phyloP scores from a whole-genome alignment of 2,329 filamentous ascomycete species.

The Monosporascus sp. region DNA sequence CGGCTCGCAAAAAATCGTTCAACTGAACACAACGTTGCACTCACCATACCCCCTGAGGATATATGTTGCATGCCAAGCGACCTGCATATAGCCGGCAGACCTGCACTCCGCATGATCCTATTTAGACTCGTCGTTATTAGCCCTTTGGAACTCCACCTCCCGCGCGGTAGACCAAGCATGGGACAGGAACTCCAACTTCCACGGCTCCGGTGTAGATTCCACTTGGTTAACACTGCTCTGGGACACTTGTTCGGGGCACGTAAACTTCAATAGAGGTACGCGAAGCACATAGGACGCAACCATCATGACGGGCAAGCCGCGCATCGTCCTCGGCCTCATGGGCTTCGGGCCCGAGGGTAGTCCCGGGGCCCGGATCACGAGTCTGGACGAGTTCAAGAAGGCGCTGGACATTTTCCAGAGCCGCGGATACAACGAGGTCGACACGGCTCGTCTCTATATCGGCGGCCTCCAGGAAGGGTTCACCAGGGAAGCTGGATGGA shows the following conservation, averaged over 20 bases:
- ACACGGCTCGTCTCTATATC: constrained; percentile 75
- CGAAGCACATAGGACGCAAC: not conserved
- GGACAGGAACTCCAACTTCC: not conserved
- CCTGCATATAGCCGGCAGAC: not conserved
- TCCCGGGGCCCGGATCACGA: constrained; percentile 65
- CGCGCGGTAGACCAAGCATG: not conserved
- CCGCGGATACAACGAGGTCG: constrained; percentile 75
- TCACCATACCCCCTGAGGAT: not conserved
- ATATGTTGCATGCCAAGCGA: not conserved
- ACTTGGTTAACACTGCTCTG: too few relatives aligned
- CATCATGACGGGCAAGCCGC: constrained; percentile 41
- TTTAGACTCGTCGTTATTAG: not conserved
- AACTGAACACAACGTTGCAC: not conserved
- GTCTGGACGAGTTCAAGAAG: constrained; percentile 58
- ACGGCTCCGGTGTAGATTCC: not conserved
- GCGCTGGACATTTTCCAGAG: constrained; percentile 67
- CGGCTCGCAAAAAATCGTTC: not conserved
- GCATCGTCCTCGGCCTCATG: constrained; percentile 78
- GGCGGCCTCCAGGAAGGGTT: constrained; percentile 71
- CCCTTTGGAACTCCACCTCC: not conserved
- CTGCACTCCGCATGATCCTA: not conserved
- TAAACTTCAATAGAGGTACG: too few relatives aligned
- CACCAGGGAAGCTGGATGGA: constrained; percentile 70
- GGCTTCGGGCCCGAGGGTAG: constrained; percentile 63
- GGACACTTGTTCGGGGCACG: too few relatives aligned